These are phyloP conservation scores for Dioscorea alata DNA, from an alignment of 106 monocot genomes.

Conservation along the genomic window DNA sequence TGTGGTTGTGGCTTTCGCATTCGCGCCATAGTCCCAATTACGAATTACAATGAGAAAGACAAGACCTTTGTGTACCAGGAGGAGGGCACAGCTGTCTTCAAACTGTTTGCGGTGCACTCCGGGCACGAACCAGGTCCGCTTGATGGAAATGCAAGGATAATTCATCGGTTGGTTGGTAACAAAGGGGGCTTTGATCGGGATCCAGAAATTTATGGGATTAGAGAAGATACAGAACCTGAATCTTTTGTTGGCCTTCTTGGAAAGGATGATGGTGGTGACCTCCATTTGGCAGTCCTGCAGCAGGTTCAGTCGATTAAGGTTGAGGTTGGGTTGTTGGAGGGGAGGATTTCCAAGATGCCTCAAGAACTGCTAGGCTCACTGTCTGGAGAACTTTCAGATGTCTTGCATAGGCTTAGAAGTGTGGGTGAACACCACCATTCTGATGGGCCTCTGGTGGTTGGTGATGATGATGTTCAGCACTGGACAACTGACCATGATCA, in stretches of 20 bases:
- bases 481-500: slow-evolving; percentile 46
- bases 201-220: slow-evolving; percentile 58
- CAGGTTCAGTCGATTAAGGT: slow-evolving; percentile 62
- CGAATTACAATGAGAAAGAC: slow-evolving; percentile 96
- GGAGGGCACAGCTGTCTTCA: slow-evolving; percentile 93
- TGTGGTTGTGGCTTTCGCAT: slow-evolving; percentile 97
- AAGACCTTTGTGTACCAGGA: slow-evolving; percentile 94
- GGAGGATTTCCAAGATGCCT: slow-evolving; percentile 61
- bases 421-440: slow-evolving; percentile 20
- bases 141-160: slow-evolving; percentile 95
- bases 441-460: slow-evolving; percentile 38
- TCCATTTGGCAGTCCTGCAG: slow-evolving; percentile 46
- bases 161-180: slow-evolving; percentile 75
- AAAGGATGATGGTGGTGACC: slow-evolving; percentile 36
- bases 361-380: slow-evolving; percentile 30
- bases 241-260: slow-evolving; percentile 39
- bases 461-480: slow-evolving; percentile 42
- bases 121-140: slow-evolving; percentile 94
- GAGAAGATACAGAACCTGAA: slow-evolving; percentile 63
- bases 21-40: slow-evolving; percentile 87
- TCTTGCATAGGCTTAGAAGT: slow-evolving; percentile 56
- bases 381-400: slow-evolving; percentile 41
- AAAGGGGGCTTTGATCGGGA: slow-evolving; percentile 62
- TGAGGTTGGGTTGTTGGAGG: slow-evolving; percentile 56
- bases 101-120: slow-evolving; percentile 89